Evolutionary conservation across 345 rosid species (phyloP), one percentile per base, ranked within the genome.

Genomic region (Gossypium australe): DNA sequence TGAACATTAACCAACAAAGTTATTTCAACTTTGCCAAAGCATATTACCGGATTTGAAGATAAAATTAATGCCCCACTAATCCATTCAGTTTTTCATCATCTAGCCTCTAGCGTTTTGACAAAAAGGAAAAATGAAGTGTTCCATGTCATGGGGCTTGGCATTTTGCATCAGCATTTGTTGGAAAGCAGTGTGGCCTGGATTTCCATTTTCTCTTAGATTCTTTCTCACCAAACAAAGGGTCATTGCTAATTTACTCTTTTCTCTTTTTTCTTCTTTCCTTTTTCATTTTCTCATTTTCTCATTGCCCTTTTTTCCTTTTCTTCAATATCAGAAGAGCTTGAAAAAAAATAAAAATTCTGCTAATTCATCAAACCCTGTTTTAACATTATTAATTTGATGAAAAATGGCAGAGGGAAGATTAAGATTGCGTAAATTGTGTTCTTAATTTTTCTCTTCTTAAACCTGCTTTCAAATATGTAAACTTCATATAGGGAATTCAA

Each of bases 141-240:
- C 58, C 58, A 48, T n/a, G 27, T 56, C 34, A 56, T 4, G 61
- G n/a, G 61, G 8, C 34, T 45, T 45, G 55, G 55, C 55, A 67
- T 67, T 67, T 67, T 48, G 51, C 62, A 49, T 74, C 38, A 20
- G 49, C 70, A 48, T n/a, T 3, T 24, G 67, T 24, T 51, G 70
- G 72, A 57, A 67, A 64, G 59, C 60, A 47, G 14, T 67, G 17
- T 0, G 16, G 71, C 8, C 43, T 68, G 13, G 72, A 27, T 44
- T 69, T 69, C 58, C 41, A 49, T 69, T 68, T 68, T 68, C 57
- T 68, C 44, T 48, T n/a, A 1, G 17, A 44, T n/a, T 18, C 53
- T 18, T 44, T 44, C 72, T 48, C 14, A 2, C 56, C 57, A 47
- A 67, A 67, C 71, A 20, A 66, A 66, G 18, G 20, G 8, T 4